These are phyloP conservation scores for Termitomyces bulborhizus DNA, from an alignment of 768 basidiomycete genomes.

Conservation along the genomic window DNA sequence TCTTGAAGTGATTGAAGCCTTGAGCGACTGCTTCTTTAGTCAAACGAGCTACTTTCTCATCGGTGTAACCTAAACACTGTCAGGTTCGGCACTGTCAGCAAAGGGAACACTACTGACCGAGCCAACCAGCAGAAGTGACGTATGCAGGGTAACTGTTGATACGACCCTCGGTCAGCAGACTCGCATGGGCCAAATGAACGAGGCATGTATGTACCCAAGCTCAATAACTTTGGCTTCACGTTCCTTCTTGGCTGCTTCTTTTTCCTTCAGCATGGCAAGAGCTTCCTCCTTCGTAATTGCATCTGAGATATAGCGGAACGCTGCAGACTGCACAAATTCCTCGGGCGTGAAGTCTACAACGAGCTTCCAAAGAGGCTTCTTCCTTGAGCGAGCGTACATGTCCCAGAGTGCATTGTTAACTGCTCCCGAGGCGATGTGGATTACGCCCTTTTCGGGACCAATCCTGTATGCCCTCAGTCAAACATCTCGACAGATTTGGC, in stretches of 20 bases:
- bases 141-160: constrained; percentile 83
- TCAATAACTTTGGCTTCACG: constrained; percentile 72
- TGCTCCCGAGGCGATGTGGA: constrained; percentile 83
- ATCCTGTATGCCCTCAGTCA: constrained; percentile 42
- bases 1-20: constrained; percentile 99
- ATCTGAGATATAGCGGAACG: constrained; percentile 91
- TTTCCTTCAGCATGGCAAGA: constrained; percentile 70
- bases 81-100: background rate
- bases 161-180: background rate
- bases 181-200: background rate
- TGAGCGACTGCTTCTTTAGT: constrained; percentile 79
- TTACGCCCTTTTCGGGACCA: constrained; percentile 94
- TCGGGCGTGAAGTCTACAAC: constrained; percentile 88
- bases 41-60: constrained; percentile 84
- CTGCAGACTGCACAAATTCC: constrained; percentile 67
- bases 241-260: constrained; percentile 69
- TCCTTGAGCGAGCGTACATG: constrained; percentile 72
- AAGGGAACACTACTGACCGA: constrained; percentile 40
- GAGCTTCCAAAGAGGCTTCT: constrained; percentile 92
- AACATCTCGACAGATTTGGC: background rate
- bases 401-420: constrained; percentile 96
- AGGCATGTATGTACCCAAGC: constrained; percentile 42
- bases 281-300: constrained; percentile 91
- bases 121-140: constrained; percentile 91
- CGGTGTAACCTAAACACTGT: constrained; percentile 63